These are phyloP conservation scores for Penicillium sp. DNA, from an alignment of 2,329 filamentous ascomycete species.

Conservation along the genomic window DNA sequence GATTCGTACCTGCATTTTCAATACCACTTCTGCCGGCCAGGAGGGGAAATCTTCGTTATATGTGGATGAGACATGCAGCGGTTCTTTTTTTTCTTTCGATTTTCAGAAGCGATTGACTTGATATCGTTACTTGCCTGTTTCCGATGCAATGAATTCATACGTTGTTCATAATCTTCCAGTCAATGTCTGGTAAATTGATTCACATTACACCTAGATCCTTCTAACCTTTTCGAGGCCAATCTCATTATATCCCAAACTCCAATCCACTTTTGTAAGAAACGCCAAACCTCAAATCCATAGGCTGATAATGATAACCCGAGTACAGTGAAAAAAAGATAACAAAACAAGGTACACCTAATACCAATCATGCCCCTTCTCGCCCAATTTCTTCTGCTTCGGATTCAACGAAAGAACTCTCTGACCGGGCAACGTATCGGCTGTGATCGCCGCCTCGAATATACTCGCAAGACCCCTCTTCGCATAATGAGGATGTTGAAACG, in stretches of 20 bases:
- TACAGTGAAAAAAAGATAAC: neutral
- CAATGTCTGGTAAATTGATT: neutral
- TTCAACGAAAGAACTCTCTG: conserved; percentile 61
- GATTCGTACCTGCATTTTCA: neutral
- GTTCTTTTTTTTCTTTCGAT: neutral
- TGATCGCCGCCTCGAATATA: conserved; percentile 59
- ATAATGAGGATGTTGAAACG: conserved; percentile 50
- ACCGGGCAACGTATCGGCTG: conserved; percentile 55
- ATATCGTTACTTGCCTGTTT: neutral
- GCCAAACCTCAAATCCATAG: neutral
- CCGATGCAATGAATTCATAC: neutral
- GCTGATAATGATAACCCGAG: neutral
- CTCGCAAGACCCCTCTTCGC: conserved; percentile 59
- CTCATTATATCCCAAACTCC: neutral
- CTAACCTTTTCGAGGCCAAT: neutral
- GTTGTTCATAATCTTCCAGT: neutral
- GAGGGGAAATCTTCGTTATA: neutral
- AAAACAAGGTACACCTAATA: conserved; percentile 44
- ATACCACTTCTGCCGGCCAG: neutral
- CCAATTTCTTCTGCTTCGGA: conserved; percentile 54
- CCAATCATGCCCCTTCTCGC: conserved; percentile 59
- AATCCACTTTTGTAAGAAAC: neutral
- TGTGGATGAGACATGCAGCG: neutral
- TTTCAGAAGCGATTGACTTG: neutral
- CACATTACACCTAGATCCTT: neutral